Evolutionary conservation across 2,329 filamentous ascomycete species (phyloP).

Genomic region (Xylariaceae sp.): DNA sequence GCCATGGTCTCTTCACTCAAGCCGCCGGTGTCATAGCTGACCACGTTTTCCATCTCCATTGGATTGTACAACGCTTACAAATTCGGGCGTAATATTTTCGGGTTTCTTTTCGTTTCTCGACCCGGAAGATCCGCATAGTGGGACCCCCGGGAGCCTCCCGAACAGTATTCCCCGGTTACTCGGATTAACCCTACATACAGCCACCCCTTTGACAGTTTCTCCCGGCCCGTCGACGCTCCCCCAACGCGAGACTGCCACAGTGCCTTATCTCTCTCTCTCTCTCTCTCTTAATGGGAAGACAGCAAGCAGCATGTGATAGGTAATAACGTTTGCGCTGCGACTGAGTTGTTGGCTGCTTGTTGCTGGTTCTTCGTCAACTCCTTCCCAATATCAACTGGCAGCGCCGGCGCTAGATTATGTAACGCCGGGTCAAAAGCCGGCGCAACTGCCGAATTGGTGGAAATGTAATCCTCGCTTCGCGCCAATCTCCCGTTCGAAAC

Average conservation of each 20-base stretch:
- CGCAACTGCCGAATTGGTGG: not conserved
- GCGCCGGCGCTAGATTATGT: not conserved
- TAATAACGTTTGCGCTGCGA: no score
- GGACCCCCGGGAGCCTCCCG: no score
- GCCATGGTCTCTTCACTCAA: not conserved
- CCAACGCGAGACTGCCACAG: no score
- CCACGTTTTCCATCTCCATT: not conserved
- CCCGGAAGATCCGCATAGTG: no score
- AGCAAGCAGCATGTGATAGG: no score
- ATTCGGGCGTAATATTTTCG: no score
- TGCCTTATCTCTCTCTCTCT: no score
- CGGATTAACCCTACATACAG: not conserved
- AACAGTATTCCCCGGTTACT: not conserved
- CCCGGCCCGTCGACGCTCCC: not conserved
- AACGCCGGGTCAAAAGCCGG: not conserved
- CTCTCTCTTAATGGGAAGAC: no score
- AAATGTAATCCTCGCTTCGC: not conserved
- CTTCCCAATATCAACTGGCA: not conserved
- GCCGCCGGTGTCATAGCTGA: not conserved
- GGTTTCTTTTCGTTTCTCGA: no score
- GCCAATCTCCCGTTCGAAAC: not conserved
- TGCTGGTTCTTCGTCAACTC: no score
- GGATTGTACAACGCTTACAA: not conserved
- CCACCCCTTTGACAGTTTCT: not conserved
- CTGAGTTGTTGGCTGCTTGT: no score